Conservation (phyloP, 2,329 filamentous ascomycete species). For the Fusarium nygamai region DNA sequence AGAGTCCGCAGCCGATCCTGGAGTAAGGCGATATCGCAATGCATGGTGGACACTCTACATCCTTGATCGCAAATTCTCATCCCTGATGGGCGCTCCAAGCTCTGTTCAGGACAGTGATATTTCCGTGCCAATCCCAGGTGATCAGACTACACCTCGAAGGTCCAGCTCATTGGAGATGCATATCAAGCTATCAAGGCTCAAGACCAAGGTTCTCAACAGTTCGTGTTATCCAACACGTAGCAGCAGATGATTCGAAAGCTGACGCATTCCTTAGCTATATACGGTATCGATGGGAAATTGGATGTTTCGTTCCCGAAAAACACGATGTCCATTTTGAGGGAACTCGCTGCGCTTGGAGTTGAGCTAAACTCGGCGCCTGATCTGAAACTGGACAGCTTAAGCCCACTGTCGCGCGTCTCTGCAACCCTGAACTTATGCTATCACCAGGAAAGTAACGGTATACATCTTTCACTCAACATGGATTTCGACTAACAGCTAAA, state of each 20-base stretch:
- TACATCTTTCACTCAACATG: not conserved
- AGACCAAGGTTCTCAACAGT: not conserved
- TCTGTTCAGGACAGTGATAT: not conserved
- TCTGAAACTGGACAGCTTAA: not conserved
- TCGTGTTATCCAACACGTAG: not conserved
- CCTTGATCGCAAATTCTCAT: not conserved
- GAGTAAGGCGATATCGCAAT: not conserved
- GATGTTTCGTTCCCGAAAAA: not conserved
- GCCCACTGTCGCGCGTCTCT: not conserved
- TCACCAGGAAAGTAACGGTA: not conserved
- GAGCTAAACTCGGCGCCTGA: not conserved
- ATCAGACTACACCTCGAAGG: not conserved
- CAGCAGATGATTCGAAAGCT: not conserved
- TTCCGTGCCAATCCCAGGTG: not conserved
- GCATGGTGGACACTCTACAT: not conserved
- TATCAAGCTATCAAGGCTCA: not conserved
- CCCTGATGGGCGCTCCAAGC: not conserved
- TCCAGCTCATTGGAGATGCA: not conserved
- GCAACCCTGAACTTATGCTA: not conserved
- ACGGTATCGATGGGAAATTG: not conserved
- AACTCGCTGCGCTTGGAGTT: not conserved
- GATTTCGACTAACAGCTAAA: not conserved
- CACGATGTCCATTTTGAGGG: not conserved
- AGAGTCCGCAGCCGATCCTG: not conserved
- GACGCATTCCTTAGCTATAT: not conserved